Conservation (phyloP, 805 yeast species). For the Pichia exigua region DNA sequence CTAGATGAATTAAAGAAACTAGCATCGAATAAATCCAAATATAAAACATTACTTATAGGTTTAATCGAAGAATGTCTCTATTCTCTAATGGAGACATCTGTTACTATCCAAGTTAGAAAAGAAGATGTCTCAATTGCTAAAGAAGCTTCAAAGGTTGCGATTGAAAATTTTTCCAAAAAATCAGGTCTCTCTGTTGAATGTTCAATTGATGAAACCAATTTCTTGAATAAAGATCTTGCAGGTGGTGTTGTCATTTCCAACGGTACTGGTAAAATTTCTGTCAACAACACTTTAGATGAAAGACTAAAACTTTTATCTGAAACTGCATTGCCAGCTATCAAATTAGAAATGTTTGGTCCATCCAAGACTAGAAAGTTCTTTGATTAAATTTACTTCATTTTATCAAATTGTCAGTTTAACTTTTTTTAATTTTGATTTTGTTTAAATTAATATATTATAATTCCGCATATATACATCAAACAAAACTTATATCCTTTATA, state of each 20-base stretch:
- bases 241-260: slow-evolving; percentile 82
- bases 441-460: neutral
- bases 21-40: slow-evolving; percentile 47
- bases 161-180: slow-evolving; percentile 52
- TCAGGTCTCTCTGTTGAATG: slow-evolving; percentile 52
- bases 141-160: slow-evolving; percentile 54
- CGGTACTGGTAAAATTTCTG: slow-evolving; percentile 73
- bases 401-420: neutral
- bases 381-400: slow-evolving; percentile 39
- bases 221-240: slow-evolving; percentile 54
- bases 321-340: slow-evolving; percentile 85
- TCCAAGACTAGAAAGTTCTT: slow-evolving; percentile 84
- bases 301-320: slow-evolving; percentile 77
- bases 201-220: slow-evolving; percentile 45
- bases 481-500: neutral
- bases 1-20: slow-evolving; percentile 51
- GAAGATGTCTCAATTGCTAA: slow-evolving; percentile 53
- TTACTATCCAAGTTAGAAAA: slow-evolving; percentile 59
- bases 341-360: slow-evolving; percentile 83
- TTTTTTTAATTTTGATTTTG: neutral
- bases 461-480: neutral
- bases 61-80: slow-evolving; percentile 72
- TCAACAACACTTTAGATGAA: slow-evolving; percentile 90
- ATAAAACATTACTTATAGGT: slow-evolving; percentile 63
- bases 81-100: slow-evolving; percentile 65